Evolutionary conservation across 225 moss, liverwort and hornwort species (phyloP).

Genomic region (Pseudisothecium myosuroides): DNA sequence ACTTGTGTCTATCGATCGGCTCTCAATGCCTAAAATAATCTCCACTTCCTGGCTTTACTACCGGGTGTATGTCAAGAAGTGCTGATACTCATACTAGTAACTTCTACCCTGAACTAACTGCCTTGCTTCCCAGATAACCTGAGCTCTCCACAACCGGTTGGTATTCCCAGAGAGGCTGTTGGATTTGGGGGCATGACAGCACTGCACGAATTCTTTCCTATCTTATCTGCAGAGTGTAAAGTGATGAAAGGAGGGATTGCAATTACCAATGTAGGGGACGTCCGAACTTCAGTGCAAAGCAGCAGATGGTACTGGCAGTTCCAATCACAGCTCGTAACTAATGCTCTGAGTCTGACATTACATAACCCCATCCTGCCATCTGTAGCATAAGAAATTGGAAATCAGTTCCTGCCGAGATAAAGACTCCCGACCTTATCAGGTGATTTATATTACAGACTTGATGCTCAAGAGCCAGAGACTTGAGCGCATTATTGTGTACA

Average conservation of each 20-base stretch:
- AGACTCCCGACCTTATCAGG: not conserved
- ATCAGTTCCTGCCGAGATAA: not conserved
- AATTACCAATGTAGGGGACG: not conserved
- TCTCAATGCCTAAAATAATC: not conserved
- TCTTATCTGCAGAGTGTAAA: not conserved
- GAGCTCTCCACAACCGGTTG: not conserved
- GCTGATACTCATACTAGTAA: not conserved
- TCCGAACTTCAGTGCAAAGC: not conserved
- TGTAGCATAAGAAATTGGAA: not conserved
- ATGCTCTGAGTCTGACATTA: not conserved
- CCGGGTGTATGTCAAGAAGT: not conserved
- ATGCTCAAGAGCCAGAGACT: not conserved
- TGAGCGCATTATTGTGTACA: not conserved
- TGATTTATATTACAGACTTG: not conserved
- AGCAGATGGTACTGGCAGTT: not conserved
- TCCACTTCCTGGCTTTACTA: not conserved
- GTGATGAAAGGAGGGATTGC: not conserved
- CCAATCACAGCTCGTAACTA: not conserved
- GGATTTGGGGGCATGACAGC: not conserved
- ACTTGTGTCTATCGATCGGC: not conserved
- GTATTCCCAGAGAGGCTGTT: not conserved
- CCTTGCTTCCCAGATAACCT: not conserved
- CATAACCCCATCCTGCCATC: not conserved
- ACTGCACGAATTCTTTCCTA: not conserved
- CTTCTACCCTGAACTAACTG: not conserved